A percentile compares a stretch with the other conserved stretches of the same genome.
phyloP scores from a whole-genome alignment of 2,329 filamentous ascomycete genomes.

The Ilyonectria sp. region DNA sequence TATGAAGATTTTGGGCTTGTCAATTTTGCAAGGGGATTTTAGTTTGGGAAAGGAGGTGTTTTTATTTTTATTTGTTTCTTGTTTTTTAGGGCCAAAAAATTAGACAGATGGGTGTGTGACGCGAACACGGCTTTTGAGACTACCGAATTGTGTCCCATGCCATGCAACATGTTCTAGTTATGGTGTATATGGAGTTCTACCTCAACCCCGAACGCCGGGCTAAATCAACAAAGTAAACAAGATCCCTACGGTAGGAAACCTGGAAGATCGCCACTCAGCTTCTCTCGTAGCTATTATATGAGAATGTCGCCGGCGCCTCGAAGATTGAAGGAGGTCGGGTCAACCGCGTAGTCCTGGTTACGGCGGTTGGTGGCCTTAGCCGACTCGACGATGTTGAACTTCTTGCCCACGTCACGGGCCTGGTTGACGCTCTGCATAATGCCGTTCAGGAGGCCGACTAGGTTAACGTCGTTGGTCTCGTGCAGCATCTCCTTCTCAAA shows the following conservation, averaged over 20 bases:
- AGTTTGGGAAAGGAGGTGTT: neutral
- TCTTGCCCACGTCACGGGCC: constrained; percentile 82
- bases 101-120: neutral
- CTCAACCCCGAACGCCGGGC: constrained; percentile 48
- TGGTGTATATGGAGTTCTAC: constrained; percentile 13
- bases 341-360: constrained; percentile 41
- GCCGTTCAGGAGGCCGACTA: constrained; percentile 82
- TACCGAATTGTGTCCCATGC: neutral
- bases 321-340: constrained; percentile 44
- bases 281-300: constrained; percentile 37
- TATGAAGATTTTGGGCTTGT: neutral
- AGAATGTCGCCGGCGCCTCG: constrained; percentile 52
- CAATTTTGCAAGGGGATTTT: neutral
- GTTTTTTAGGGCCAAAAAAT: constrained; percentile 7
- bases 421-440: constrained; percentile 81
- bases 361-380: constrained; percentile 45
- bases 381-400: constrained; percentile 74
- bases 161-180: constrained; percentile 31
- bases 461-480: constrained; percentile 87
- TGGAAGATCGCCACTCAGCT: neutral
- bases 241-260: constrained; percentile 8
- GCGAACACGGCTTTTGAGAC: neutral
- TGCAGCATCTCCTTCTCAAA: constrained; percentile 81
- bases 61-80: neutral
- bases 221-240: constrained; percentile 37